These are phyloP conservation scores for Theobroma cacao DNA, from an alignment of 345 rosid genomes.

Conservation along the genomic window DNA sequence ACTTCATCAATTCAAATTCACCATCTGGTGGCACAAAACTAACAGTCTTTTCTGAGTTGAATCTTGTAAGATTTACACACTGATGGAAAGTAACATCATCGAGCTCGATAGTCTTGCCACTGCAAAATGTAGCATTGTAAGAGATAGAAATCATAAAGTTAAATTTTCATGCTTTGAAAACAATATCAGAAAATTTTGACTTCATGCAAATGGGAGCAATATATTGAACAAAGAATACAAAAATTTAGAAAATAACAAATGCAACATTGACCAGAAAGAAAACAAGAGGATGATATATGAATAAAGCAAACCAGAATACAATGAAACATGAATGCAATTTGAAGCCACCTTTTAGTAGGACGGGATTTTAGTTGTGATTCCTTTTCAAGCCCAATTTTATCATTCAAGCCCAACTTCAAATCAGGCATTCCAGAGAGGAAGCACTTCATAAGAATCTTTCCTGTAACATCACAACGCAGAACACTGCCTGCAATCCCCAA, in stretches of 20 bases:
- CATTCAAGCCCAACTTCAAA: slow-evolving; percentile 96
- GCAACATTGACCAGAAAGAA: not conserved
- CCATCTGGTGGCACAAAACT: slow-evolving; percentile 99
- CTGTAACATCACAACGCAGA: slow-evolving; percentile 95
- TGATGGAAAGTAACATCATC: slow-evolving; percentile 99
- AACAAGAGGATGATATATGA: not conserved
- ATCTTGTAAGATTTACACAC: slow-evolving; percentile 95
- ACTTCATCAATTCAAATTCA: slow-evolving; percentile 99
- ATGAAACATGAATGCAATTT: not conserved
- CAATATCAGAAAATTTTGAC: not conserved
- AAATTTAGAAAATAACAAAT: not conserved
- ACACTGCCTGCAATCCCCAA: slow-evolving; percentile 64
- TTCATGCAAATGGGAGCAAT: not conserved
- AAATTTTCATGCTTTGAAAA: not conserved
- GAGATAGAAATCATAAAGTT: not conserved
- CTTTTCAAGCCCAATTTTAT: slow-evolving; percentile 98
- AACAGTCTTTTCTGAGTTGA: slow-evolving; percentile 97
- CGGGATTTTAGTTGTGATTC: slow-evolving; percentile 96
- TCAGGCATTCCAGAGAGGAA: slow-evolving; percentile 99
- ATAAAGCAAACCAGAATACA: not conserved
- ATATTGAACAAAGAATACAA: not conserved
- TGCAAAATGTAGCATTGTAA: slow-evolving; percentile 33
- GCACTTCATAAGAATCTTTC: slow-evolving; percentile 97
- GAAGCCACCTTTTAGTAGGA: slow-evolving; percentile 83
- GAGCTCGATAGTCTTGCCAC: slow-evolving; percentile 97